Evolutionary conservation across 2,329 filamentous ascomycete genomes (phyloP).

Genomic region (Sporothrix brunneoviolacea): DNA sequence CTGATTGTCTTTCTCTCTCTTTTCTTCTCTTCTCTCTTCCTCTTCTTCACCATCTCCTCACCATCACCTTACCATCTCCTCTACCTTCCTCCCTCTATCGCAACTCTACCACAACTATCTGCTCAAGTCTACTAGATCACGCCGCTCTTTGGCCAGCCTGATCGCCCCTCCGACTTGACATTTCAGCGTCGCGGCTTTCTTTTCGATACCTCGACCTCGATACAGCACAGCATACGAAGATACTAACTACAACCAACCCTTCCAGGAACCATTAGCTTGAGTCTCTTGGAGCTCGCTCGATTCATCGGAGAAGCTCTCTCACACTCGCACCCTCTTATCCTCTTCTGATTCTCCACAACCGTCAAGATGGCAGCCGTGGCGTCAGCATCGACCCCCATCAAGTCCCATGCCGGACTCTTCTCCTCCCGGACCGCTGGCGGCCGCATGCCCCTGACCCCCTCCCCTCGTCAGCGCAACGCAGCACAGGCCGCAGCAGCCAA

Average conservation of each 20-base stretch:
- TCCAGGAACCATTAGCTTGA: slow-evolving; percentile 54
- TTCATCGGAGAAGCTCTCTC: slow-evolving; percentile 31
- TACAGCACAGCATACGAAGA: slow-evolving; percentile 29
- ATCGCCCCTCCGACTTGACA: slow-evolving; percentile 41
- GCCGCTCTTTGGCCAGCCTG: slow-evolving; percentile 40
- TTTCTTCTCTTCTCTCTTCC: slow-evolving; percentile 19
- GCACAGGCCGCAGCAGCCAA: slow-evolving; percentile 44
- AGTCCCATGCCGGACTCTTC: slow-evolving; percentile 91
- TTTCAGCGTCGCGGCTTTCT: slow-evolving; percentile 34
- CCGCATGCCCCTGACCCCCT: slow-evolving; percentile 90
- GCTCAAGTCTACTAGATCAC: slow-evolving; percentile 43
- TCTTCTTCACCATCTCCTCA: slow-evolving; percentile 18
- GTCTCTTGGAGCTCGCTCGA: slow-evolving; percentile 52
- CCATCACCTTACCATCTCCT: slow-evolving; percentile 11
- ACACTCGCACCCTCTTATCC: slow-evolving; percentile 24
- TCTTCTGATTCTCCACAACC: slow-evolving; percentile 18
- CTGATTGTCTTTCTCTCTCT: background rate
- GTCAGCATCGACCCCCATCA: slow-evolving; percentile 81
- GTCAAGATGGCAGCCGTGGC: slow-evolving; percentile 69
- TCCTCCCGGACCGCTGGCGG: slow-evolving; percentile 87
- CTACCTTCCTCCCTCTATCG: slow-evolving; percentile 15
- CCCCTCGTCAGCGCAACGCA: slow-evolving; percentile 60
- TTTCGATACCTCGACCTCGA: slow-evolving; percentile 40
- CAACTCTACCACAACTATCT: slow-evolving; percentile 16
- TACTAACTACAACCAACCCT: slow-evolving; percentile 35